These are phyloP conservation scores for Styphnolobium japonicum DNA, from an alignment of 306 rosid genomes.

Conservation along the genomic window DNA sequence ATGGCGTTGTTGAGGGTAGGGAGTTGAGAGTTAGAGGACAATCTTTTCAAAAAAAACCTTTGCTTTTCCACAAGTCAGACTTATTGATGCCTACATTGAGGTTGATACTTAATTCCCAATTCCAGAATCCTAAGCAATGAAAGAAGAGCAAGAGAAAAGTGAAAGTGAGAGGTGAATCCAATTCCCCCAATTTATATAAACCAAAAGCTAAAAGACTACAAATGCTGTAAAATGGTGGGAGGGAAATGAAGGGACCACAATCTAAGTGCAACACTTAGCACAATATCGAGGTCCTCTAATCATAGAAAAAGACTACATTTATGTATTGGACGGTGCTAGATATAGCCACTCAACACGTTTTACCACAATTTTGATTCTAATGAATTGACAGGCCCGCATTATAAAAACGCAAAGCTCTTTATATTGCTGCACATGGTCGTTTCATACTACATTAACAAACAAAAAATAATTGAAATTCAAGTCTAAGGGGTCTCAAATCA, in stretches of 20 bases:
- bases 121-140: slow-evolving; percentile 38
- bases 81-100: slow-evolving; percentile 27
- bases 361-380: slow-evolving; percentile 23
- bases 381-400: slow-evolving; percentile 13
- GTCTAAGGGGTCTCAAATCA: background rate
- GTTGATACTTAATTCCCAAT: slow-evolving; percentile 37
- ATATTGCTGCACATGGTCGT: background rate
- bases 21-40: background rate
- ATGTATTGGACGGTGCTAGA: slow-evolving; percentile 32
- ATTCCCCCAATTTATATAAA: slow-evolving; percentile 33
- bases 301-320: slow-evolving; percentile 27
- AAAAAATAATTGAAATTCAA: background rate
- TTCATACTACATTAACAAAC: background rate
- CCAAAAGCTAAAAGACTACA: slow-evolving; percentile 11
- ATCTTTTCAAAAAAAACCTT: background rate
- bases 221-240: slow-evolving; percentile 5
- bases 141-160: slow-evolving; percentile 22
- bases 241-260: slow-evolving; percentile 47
- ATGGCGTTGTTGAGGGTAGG: background rate
- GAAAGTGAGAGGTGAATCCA: slow-evolving; percentile 54
- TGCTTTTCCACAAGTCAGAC: slow-evolving; percentile 38
- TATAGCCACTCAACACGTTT: slow-evolving; percentile 43
- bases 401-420: background rate
- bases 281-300: slow-evolving; percentile 19
- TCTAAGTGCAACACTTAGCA: slow-evolving; percentile 20